phyloP scores from a whole-genome alignment of 1,139 yeast genomes.

The Blastobotrys buckinghamii region DNA sequence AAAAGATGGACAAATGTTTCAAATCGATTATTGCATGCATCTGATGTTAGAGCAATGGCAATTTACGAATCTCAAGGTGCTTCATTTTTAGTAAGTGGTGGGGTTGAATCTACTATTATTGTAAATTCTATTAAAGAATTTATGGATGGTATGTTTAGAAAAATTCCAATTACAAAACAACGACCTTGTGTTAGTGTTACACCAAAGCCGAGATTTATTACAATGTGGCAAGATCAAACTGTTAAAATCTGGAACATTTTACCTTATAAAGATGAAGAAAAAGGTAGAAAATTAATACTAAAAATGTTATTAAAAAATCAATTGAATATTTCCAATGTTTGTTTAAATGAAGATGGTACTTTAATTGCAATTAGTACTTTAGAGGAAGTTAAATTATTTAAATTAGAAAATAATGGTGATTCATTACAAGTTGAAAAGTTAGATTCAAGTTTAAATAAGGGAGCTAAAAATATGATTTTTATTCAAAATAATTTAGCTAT shows the following conservation, averaged over 20 bases:
- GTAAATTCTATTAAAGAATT: conserved; percentile 63
- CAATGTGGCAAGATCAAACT: conserved; percentile 78
- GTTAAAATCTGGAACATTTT: conserved; percentile 73
- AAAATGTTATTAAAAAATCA: conserved; percentile 68
- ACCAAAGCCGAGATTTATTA: conserved; percentile 45
- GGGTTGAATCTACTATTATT: conserved; percentile 78
- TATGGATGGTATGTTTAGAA: conserved; percentile 68
- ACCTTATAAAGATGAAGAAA: conserved; percentile 29
- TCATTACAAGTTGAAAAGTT: conserved; percentile 10
- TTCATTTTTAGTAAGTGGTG: conserved; percentile 76
- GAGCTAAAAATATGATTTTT: conserved; percentile 48
- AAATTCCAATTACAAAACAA: conserved; percentile 58
- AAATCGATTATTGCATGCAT: conserved; percentile 77
- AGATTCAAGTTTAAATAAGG: conserved; percentile 41
- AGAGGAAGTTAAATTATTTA: conserved; percentile 63
- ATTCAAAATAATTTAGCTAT: conserved; percentile 41
- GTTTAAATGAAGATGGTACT: conserved; percentile 61
- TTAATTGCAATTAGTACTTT: conserved; percentile 68
- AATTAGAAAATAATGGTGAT: conserved; percentile 31
- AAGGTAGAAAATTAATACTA: conserved; percentile 48
- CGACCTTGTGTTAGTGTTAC: conserved; percentile 51
- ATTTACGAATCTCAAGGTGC: conserved; percentile 64
- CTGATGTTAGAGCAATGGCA: conserved; percentile 80
- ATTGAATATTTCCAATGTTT: conserved; percentile 69
- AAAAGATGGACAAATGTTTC: conserved; percentile 76